These are phyloP conservation scores for Phytophthora pinifolia DNA, from an alignment of 352 stramenopile genomes.

Conservation along the genomic window DNA sequence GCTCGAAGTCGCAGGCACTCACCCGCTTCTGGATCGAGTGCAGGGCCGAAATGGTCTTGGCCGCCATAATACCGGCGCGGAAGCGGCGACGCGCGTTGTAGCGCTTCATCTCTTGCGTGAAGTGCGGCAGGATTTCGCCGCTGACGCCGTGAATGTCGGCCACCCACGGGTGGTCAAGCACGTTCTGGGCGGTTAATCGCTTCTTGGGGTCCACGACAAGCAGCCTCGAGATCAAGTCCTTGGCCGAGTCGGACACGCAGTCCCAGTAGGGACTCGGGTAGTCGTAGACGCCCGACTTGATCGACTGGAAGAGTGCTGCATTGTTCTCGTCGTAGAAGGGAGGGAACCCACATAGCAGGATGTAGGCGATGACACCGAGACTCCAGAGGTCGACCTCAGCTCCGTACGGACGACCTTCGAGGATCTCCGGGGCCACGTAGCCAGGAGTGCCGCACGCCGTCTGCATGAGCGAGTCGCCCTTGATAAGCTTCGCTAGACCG, in stretches of 20 bases:
- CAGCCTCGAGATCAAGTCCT: constrained; percentile 91
- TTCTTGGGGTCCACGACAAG: constrained; percentile 90
- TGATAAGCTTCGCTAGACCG: constrained; percentile 90
- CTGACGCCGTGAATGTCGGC: constrained; percentile 73
- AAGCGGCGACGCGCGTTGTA: constrained; percentile 85
- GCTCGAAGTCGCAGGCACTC: constrained; percentile 38
- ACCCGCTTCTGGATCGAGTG: constrained; percentile 50
- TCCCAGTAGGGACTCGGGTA: constrained; percentile 95
- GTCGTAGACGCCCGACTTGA: constrained; percentile 90
- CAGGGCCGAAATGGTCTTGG: constrained; percentile 66
- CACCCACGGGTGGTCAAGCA: constrained; percentile 87
- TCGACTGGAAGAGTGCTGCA: constrained; percentile 84
- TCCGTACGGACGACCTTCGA: constrained; percentile 92
- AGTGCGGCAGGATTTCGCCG: constrained; percentile 79
- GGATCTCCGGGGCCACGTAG: constrained; percentile 97
- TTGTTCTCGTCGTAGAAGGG: constrained; percentile 97
- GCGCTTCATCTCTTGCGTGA: constrained; percentile 90
- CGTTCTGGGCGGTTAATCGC: constrained; percentile 86
- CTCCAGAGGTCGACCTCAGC: constrained; percentile 95
- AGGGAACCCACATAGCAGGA: constrained; percentile 92
- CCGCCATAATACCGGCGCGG: constrained; percentile 76
- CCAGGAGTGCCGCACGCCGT: constrained; percentile 96
- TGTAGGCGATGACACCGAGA: constrained; percentile 97
- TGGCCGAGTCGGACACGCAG: constrained; percentile 88
- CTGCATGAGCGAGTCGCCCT: constrained; percentile 92